phyloP scores from a whole-genome alignment of 2,329 filamentous ascomycete genomes.

The Aureobasidium sp. region DNA sequence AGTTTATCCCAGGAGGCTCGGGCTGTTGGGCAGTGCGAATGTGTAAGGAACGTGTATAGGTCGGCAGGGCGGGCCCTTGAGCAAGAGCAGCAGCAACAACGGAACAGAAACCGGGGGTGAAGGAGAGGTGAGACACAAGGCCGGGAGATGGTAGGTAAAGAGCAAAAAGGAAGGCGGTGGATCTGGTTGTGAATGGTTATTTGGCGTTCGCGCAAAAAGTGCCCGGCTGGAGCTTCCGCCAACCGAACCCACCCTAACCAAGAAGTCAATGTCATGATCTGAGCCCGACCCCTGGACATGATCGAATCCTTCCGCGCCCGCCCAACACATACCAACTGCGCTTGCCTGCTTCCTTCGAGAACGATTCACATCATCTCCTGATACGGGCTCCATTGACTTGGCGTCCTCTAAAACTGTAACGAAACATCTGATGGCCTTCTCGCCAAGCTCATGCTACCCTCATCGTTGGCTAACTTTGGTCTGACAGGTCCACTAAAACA shows the following conservation, averaged over 20 bases:
- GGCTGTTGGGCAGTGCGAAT: background rate
- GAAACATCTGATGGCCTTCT: background rate
- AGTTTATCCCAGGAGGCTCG: background rate
- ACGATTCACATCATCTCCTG: slow-evolving; percentile 1
- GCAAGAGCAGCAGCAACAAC: background rate
- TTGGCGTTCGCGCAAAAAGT: background rate
- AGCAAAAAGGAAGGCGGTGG: background rate
- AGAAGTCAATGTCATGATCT: background rate
- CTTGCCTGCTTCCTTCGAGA: background rate
- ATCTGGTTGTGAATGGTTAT: background rate
- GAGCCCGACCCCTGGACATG: background rate
- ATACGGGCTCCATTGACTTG: background rate
- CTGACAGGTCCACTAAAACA: slow-evolving; percentile 6
- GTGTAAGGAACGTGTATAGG: background rate
- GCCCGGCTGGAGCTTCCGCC: background rate
- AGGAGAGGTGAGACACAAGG: background rate
- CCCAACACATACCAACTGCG: background rate
- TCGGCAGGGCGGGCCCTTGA: background rate
- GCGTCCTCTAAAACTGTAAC: background rate
- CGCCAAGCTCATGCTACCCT: background rate
- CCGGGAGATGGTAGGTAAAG: background rate
- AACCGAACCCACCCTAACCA: background rate
- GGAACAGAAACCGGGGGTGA: background rate
- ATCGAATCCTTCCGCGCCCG: background rate
- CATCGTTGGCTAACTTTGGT: background rate